These are phyloP conservation scores for Stipa capillata DNA, from an alignment of 176 grass and related monocot species.

Conservation along the genomic window DNA sequence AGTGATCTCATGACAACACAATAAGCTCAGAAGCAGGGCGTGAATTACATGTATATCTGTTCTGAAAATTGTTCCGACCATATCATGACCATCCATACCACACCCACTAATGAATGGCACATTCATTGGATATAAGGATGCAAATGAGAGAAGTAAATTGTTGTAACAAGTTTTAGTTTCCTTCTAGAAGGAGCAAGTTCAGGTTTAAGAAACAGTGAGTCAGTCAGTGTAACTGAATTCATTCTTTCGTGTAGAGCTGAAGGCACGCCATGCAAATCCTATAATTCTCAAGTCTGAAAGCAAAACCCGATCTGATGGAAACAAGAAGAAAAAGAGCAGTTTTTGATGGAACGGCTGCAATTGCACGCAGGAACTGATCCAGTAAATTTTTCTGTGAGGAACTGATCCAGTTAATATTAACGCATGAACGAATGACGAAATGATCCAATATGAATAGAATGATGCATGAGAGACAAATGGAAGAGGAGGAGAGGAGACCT, in stretches of 20 bases:
- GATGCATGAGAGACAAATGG: not conserved
- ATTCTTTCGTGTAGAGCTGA: not conserved
- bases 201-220: not conserved
- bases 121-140: not conserved
- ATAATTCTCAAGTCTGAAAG: not conserved
- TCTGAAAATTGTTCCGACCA: no score
- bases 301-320: not conserved
- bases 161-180: not conserved
- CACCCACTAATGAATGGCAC: no score
- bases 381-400: no score
- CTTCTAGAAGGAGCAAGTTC: not conserved
- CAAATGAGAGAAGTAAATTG: not conserved
- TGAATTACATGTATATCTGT: not conserved
- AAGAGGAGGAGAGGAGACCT: not conserved
- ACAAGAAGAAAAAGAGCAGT: not conserved
- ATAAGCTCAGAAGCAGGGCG: not conserved
- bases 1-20: not conserved
- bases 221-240: not conserved
- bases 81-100: no score
- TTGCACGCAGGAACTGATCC: not conserved
- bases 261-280: not conserved
- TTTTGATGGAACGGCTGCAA: not conserved
- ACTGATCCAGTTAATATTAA: not conserved
- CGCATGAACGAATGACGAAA: not conserved
- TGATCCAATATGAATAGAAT: not conserved